A percentile compares a stretch with the other conserved stretches of the same genome.
phyloP scores from a whole-genome alignment of 2,329 filamentous ascomycete genomes.

The Talaromyces atroroseus region DNA sequence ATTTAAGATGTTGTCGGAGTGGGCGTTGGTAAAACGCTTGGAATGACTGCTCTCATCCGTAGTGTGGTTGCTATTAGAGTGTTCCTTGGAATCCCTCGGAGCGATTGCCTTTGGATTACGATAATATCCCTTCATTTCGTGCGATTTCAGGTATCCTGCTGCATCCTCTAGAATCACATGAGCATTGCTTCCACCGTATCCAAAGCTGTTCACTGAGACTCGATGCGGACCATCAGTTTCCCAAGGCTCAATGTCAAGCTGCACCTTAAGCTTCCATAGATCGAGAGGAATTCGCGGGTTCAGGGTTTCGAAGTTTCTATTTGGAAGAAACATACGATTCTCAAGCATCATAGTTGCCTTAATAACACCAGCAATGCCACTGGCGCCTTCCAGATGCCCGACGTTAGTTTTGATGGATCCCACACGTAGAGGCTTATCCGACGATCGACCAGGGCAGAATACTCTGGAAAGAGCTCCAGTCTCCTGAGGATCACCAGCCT shows the following conservation, averaged over 20 bases:
- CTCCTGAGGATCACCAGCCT: constrained; percentile 20
- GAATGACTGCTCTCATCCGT: no score
- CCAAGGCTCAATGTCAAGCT: no score
- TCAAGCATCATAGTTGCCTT: constrained; percentile 8
- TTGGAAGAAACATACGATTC: no score
- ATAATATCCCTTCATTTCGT: not conserved
- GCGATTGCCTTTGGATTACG: no score
- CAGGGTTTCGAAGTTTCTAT: not conserved
- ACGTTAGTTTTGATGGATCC: constrained; percentile 14
- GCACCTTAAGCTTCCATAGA: no score
- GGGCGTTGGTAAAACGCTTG: no score
- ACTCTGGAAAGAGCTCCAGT: constrained; percentile 27
- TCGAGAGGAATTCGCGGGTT: not conserved
- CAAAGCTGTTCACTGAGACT: constrained; percentile 19
- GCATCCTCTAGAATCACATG: not conserved
- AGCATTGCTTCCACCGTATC: constrained; percentile 18
- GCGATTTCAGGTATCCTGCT: not conserved
- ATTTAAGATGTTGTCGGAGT: no score
- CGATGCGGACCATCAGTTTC: not conserved
- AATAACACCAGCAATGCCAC: constrained; percentile 23
- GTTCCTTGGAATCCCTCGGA: no score
- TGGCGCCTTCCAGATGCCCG: constrained; percentile 30
- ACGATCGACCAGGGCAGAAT: not conserved
- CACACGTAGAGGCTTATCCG: not conserved
- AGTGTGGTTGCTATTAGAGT: no score